phyloP scores from a whole-genome alignment of 2,329 filamentous ascomycete genomes.

The Diaporthe velutina region DNA sequence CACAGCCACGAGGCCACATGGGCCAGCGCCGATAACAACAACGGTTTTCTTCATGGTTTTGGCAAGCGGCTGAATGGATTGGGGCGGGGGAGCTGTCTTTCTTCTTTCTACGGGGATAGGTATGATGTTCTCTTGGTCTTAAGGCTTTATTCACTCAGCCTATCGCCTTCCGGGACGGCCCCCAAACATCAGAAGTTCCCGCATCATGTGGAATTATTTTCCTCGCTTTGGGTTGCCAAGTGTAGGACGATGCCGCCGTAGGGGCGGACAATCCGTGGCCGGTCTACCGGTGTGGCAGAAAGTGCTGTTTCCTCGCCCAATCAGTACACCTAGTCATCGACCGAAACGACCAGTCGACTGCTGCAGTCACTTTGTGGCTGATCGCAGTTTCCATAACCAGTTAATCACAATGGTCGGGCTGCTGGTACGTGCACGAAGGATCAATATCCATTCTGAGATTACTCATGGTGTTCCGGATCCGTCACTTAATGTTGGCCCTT shows the following conservation, averaged over 20 bases:
- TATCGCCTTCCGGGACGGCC: background rate
- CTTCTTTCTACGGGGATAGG: background rate
- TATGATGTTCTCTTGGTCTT: background rate
- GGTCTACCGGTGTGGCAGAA: background rate
- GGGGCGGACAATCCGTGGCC: background rate
- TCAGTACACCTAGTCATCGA: background rate
- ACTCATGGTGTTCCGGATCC: background rate
- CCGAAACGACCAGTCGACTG: background rate
- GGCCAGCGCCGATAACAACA: conserved; percentile 1
- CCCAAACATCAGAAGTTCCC: background rate
- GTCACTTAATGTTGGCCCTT: background rate
- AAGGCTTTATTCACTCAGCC: background rate
- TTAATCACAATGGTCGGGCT: background rate
- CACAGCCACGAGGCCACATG: background rate
- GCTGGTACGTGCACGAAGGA: background rate
- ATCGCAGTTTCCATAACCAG: background rate
- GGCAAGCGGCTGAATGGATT: background rate
- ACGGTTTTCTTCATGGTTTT: background rate
- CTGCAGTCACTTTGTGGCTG: background rate
- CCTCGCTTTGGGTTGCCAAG: background rate
- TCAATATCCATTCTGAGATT: background rate
- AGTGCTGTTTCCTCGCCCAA: background rate
- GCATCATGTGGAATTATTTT: background rate
- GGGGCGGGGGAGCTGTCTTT: background rate
- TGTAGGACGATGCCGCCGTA: background rate